Conservation (phyloP, 257 asterid genomes). For the Nicotiana tomentosiformis region DNA sequence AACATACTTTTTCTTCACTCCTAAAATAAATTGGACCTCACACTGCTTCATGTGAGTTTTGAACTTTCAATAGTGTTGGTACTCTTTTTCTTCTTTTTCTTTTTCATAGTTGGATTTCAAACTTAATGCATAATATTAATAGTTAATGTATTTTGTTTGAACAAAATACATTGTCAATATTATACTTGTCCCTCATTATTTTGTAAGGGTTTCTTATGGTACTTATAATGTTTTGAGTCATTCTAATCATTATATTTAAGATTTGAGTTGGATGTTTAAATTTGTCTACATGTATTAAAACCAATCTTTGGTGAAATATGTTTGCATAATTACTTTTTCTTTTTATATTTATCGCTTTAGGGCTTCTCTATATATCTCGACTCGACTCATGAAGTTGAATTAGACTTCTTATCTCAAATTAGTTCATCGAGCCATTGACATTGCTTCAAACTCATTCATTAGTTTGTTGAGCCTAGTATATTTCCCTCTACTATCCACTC, state of each 20-base stretch:
- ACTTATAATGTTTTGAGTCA: neutral
- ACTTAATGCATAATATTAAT: neutral
- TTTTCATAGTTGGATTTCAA: neutral
- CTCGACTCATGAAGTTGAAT: neutral
- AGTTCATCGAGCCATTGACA: neutral
- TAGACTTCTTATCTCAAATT: neutral
- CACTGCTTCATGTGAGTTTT: constrained; percentile 1
- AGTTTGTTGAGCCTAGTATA: neutral
- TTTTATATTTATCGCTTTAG: neutral
- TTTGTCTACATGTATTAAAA: too few relatives aligned
- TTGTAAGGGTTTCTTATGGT: too few relatives aligned
- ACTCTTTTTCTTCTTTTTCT: neutral
- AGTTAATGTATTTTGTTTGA: neutral
- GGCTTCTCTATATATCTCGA: neutral
- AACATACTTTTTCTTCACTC: constrained; percentile 8
- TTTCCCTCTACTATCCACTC: neutral
- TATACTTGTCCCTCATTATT: too few relatives aligned
- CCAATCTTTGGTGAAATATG: too few relatives aligned
- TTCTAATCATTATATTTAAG: neutral
- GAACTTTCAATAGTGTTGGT: neutral
- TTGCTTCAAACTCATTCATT: neutral
- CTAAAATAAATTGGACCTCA: constrained; percentile 6
- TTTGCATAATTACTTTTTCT: neutral
- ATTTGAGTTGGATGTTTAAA: neutral
- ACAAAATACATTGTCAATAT: too few relatives aligned